These are phyloP conservation scores for Fusarium solani-melongenae DNA, from an alignment of 2,329 filamentous ascomycete genomes.

Conservation along the genomic window DNA sequence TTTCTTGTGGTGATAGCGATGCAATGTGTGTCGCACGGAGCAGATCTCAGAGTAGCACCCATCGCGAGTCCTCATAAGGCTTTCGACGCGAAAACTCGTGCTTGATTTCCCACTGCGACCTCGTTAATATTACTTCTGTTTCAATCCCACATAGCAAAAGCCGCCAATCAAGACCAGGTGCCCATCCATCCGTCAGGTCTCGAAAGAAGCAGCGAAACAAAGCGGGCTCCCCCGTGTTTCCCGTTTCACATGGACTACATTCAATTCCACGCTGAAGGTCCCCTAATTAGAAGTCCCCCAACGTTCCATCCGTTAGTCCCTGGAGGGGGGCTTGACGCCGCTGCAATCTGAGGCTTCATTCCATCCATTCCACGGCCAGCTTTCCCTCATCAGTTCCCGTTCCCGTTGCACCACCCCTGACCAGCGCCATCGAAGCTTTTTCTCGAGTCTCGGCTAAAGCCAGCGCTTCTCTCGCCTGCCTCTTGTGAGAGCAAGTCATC, in stretches of 20 bases:
- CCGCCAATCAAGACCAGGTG: slow-evolving; percentile 26
- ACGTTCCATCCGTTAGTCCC: slow-evolving; percentile 3
- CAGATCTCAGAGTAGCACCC: background rate
- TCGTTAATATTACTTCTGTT: slow-evolving; percentile 26
- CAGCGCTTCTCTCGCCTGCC: background rate
- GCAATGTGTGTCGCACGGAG: background rate
- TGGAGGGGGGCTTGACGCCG: slow-evolving; percentile 7
- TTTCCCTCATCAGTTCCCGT: background rate
- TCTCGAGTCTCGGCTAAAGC: slow-evolving; percentile 8
- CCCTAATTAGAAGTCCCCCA: slow-evolving; percentile 23
- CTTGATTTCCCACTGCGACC: background rate
- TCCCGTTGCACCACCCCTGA: background rate
- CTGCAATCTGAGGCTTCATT: background rate
- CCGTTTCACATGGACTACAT: slow-evolving; percentile 17
- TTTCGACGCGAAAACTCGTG: background rate
- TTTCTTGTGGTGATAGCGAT: slow-evolving; percentile 7
- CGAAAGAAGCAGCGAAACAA: slow-evolving; percentile 23
- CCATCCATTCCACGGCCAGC: background rate
- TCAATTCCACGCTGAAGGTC: slow-evolving; percentile 7
- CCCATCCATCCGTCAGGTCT: background rate
- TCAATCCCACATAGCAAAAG: slow-evolving; percentile 5
- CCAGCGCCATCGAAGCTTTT: background rate
- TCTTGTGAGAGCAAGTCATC: background rate
- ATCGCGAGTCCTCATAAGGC: background rate
- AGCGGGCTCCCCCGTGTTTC: slow-evolving; percentile 31